Evolutionary conservation across 2,329 filamentous ascomycete genomes (phyloP).

Genomic region (Trichoderma koningiopsis): DNA sequence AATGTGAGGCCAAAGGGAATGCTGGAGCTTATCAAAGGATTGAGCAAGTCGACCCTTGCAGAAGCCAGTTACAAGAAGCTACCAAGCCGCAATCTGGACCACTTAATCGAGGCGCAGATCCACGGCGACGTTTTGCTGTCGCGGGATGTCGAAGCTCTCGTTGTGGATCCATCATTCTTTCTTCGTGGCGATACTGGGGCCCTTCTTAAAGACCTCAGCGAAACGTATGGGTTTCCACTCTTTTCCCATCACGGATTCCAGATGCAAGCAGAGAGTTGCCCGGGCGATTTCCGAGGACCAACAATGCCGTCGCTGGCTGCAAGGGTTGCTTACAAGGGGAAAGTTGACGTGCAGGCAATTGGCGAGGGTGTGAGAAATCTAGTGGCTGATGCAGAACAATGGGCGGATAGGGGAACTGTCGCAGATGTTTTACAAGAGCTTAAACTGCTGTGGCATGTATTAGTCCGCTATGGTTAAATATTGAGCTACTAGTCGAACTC

Average conservation of each 20-base stretch:
- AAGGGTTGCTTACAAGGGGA: constrained; percentile 20
- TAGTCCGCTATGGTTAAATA: constrained; percentile 25
- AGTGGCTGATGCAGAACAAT: background rate
- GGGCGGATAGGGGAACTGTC: constrained; percentile 20
- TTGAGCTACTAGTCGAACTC: background rate
- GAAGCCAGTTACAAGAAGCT: background rate
- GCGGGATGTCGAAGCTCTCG: constrained; percentile 29
- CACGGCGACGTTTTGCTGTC: constrained; percentile 29
- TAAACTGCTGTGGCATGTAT: constrained; percentile 28
- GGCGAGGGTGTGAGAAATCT: constrained; percentile 8
- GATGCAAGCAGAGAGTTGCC: constrained; percentile 17
- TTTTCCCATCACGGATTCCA: constrained; percentile 26
- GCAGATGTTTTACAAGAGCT: constrained; percentile 24
- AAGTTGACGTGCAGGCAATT: constrained; percentile 20
- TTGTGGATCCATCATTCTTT: constrained; percentile 30
- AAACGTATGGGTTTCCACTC: constrained; percentile 27
- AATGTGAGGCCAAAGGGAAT: constrained; percentile 25
- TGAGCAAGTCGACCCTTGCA: constrained; percentile 5
- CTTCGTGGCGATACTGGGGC: constrained; percentile 18
- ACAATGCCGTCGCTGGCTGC: constrained; percentile 28
- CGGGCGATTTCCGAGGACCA: constrained; percentile 29
- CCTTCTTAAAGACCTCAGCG: constrained; percentile 20
- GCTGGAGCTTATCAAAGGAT: constrained; percentile 16
- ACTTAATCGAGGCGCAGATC: constrained; percentile 31
- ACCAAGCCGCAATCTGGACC: constrained; percentile 29